phyloP scores from a whole-genome alignment of 1,284 basidiomycete genomes.

The Trichosporon sp. region DNA sequence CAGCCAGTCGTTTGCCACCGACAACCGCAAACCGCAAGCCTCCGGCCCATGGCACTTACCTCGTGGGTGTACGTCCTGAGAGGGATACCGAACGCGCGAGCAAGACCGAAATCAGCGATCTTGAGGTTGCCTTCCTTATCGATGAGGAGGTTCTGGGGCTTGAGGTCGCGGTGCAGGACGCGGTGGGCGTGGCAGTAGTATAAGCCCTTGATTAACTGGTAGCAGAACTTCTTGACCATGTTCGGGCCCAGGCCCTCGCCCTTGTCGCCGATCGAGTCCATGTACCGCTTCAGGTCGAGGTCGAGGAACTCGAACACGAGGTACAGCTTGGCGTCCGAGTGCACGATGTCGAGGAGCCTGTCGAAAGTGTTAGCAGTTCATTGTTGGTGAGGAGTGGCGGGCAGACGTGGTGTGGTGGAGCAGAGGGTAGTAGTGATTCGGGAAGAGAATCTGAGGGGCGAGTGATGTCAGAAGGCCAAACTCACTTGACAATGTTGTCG shows the following conservation, averaged over 20 bases:
- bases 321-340: conserved; percentile 95
- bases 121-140: conserved; percentile 96
- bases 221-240: conserved; percentile 71
- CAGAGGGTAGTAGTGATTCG: neutral
- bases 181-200: conserved; percentile 99
- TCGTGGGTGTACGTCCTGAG: conserved; percentile 96
- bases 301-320: conserved; percentile 99
- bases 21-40: too few relatives aligned
- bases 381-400: neutral
- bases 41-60: conserved; percentile 51
- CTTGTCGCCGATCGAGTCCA: conserved; percentile 96
- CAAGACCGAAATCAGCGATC: conserved; percentile 89
- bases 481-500: conserved; percentile 79
- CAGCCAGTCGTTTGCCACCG: neutral
- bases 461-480: conserved; percentile 6
- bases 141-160: conserved; percentile 96
- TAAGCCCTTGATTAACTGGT: conserved; percentile 92
- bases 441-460: neutral
- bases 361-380: conserved; percentile 38
- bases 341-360: conserved; percentile 96
- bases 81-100: conserved; percentile 90
- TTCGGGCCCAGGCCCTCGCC: conserved; percentile 80
- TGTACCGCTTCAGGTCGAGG: conserved; percentile 97
- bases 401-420: too few relatives aligned
- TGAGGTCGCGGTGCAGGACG: conserved; percentile 93